These are phyloP conservation scores for Syzygium jambos DNA, from an alignment of 345 rosid species.

Conservation along the genomic window DNA sequence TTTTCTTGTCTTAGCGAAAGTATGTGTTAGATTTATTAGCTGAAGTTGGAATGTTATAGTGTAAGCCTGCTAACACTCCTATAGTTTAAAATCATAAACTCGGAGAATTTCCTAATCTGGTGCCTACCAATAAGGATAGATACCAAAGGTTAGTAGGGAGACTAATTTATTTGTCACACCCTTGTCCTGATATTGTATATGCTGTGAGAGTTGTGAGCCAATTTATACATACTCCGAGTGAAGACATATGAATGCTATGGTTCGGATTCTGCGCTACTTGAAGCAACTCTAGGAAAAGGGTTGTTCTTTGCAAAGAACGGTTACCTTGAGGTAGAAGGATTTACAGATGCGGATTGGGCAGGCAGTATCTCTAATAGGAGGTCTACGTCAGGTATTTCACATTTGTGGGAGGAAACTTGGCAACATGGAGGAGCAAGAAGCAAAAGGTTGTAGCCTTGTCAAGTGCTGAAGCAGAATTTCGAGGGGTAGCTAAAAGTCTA, in stretches of 20 bases:
- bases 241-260: background rate
- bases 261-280: background rate
- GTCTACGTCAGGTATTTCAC: background rate
- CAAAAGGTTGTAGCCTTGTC: background rate
- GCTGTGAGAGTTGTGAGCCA: background rate
- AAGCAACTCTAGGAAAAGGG: background rate
- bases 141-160: background rate
- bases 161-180: background rate
- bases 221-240: background rate
- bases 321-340: background rate
- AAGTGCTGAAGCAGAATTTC: background rate
- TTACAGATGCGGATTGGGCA: background rate
- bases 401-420: background rate
- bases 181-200: background rate
- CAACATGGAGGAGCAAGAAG: background rate
- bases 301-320: background rate
- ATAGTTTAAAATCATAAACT: no score
- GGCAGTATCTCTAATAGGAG: background rate
- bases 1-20: no score
- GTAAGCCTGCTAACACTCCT: no score
- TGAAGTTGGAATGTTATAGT: no score
- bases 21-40: no score
- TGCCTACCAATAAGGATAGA: no score
- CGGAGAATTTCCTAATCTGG: no score
- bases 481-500: background rate